Evolutionary conservation across 768 basidiomycete genomes (phyloP).

Genomic region (Mycena floridula): DNA sequence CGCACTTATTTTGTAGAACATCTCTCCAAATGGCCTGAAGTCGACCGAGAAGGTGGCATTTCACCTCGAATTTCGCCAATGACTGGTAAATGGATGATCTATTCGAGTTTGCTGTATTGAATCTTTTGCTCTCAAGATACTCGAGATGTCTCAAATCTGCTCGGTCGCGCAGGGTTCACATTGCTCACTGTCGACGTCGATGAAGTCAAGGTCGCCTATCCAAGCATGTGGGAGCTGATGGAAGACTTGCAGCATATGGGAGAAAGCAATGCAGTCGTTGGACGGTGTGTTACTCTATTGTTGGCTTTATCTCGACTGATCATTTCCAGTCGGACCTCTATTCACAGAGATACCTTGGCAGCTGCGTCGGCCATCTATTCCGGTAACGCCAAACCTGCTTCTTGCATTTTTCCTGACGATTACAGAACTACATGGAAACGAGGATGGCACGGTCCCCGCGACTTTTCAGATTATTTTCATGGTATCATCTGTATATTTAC

Average conservation of each 20-base stretch:
- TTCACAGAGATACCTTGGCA: conserved; percentile 80
- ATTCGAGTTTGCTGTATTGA: no score
- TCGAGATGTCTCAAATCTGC: conserved; percentile 86
- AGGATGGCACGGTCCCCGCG: conserved; percentile 82
- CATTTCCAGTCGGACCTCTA: conserved; percentile 47
- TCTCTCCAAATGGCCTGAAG: conserved; percentile 89
- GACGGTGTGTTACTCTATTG: conserved; percentile 43
- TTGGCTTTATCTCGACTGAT: conserved; percentile 17
- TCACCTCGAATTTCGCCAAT: conserved; percentile 97
- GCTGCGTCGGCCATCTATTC: conserved; percentile 93
- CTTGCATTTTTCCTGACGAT: background rate
- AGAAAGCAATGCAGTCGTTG: conserved; percentile 87
- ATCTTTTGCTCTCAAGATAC: conserved; percentile 54
- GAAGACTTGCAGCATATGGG: conserved; percentile 96
- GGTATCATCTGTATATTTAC: conserved; percentile 36
- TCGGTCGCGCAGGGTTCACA: conserved; percentile 89
- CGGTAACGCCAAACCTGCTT: conserved; percentile 39
- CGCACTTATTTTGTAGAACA: conserved; percentile 53
- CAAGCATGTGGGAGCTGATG: conserved; percentile 93
- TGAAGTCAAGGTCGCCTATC: conserved; percentile 86
- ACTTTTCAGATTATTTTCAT: conserved; percentile 97
- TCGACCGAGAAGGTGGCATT: conserved; percentile 92
- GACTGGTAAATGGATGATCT: conserved; percentile 72
- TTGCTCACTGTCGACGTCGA: conserved; percentile 93
- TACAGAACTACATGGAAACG: conserved; percentile 76